A percentile compares a stretch with the other conserved stretches of the same genome.
phyloP scores from a whole-genome alignment of 352 stramenopile species.

The Pythium utonaiense region DNA sequence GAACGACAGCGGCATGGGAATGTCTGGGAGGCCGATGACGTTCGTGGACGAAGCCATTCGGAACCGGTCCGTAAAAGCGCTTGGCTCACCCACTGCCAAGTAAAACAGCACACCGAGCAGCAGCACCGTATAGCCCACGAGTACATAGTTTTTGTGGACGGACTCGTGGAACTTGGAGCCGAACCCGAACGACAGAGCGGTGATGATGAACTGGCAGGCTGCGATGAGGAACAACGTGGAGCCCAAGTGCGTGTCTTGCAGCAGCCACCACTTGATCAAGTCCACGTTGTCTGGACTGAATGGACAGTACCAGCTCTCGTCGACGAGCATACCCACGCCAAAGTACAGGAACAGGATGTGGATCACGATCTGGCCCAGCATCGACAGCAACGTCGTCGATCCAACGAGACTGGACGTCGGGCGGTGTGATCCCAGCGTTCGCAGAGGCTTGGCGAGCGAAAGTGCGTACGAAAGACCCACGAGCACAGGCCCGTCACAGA shows the following conservation, averaged over 20 bases:
- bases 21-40: conserved; percentile 45
- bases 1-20: conserved; percentile 43
- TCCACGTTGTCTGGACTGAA: conserved; percentile 34
- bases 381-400: conserved; percentile 34
- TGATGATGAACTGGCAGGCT: conserved; percentile 22
- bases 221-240: conserved; percentile 31
- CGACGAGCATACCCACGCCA: conserved; percentile 24
- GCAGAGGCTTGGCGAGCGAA: conserved; percentile 54
- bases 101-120: conserved; percentile 27
- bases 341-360: conserved; percentile 47
- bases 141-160: conserved; percentile 32
- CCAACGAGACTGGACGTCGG: conserved; percentile 60
- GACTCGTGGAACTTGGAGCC: conserved; percentile 33
- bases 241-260: conserved; percentile 29
- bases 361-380: conserved; percentile 40
- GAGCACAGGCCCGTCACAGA: conserved; percentile 57
- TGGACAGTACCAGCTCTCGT: conserved; percentile 31
- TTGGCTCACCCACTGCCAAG: conserved; percentile 29
- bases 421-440: conserved; percentile 32
- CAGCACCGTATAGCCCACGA: conserved; percentile 21
- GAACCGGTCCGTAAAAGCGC: conserved; percentile 34
- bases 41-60: conserved; percentile 45
- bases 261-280: conserved; percentile 35
- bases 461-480: conserved; percentile 72
- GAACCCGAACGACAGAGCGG: conserved; percentile 29